Percentiles rank a stretch among this genome's conserved stretches.
Conservation (phyloP, 1,284 basidiomycete species). For the Fomitopsis pinicola region DNA sequence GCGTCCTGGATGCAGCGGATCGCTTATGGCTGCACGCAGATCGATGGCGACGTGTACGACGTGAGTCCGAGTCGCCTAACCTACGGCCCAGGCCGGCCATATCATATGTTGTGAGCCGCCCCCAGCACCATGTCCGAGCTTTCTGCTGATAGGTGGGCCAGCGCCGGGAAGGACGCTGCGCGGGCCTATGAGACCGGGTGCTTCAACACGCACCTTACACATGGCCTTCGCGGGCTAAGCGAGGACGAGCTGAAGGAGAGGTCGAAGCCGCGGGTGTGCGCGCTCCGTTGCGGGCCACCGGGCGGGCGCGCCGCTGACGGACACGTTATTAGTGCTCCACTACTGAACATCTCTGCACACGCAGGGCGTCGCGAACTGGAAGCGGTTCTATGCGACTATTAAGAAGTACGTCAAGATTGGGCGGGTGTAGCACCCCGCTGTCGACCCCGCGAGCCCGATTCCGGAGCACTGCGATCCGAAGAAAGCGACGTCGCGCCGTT, state of each 20-base stretch:
- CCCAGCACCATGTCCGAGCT: not conserved
- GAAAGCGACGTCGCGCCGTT: conserved; percentile 31
- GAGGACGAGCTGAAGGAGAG: conserved; percentile 66
- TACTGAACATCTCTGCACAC: not conserved
- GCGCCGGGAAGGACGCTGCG: conserved; percentile 85
- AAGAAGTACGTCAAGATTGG: conserved; percentile 78
- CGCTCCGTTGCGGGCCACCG: not conserved
- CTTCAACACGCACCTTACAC: conserved; percentile 84
- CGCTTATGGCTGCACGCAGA: conserved; percentile 36
- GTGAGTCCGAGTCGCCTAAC: conserved; percentile 72
- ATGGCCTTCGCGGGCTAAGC: conserved; percentile 81
- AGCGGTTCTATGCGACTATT: conserved; percentile 81
- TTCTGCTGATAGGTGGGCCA: conserved; percentile 25
- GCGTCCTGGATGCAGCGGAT: not conserved
- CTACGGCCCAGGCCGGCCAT: conserved; percentile 90
- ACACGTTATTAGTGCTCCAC: not conserved
- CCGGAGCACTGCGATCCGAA: conserved; percentile 75
- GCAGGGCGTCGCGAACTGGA: conserved; percentile 83
- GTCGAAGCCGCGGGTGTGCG: not conserved
- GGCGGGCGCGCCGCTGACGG: not conserved
- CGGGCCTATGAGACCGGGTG: conserved; percentile 91
- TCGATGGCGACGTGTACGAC: conserved; percentile 92
- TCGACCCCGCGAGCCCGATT: conserved; percentile 76
- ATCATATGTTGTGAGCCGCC: conserved; percentile 70
- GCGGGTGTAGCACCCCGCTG: conserved; percentile 65